Base-by-base conservation (phyloP, 768 basidiomycete genomes). In the Russula griseocarnosa region DNA sequence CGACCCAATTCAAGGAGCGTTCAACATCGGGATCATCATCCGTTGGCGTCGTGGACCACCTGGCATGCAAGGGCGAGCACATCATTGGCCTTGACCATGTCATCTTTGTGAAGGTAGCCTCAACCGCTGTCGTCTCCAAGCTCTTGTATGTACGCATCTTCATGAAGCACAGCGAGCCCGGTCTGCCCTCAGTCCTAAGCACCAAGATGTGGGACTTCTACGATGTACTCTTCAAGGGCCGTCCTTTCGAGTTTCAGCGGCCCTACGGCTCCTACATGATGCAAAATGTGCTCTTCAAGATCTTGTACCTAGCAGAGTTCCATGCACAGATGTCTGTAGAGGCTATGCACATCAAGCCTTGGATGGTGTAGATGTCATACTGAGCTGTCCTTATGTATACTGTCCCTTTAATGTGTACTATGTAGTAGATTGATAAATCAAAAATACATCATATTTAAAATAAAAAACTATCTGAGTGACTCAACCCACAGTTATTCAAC, bases 171-270 rank as follows among this genome's bases (percentile, higher is more conserved):
- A 94, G 94, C 55, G 91, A 96, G 75, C 92, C 92, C 73, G 94
- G 94, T 61, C 83, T 95, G 63, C 93, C 94, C 2, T 91, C 90
- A 26, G 92, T 94, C 26, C 81, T 96, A 64, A 92, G 87, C 20
- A 88, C 93, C 24, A 94, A 94, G 79, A 94, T 88, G 0, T 97
- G 94, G 94, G 94, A 94, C 66, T 97, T 96, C 82, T 95, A 96
- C 71, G 94, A 96, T 71, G 94, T 96, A 47, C 76, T 94, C 50
- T 94, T 94, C 86, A 92, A 93, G 84, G 90, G 92, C 71, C 88
- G 90, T 73, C 85, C 84, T 18, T 95, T 97, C 74, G 83, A 92
- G 76, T 95, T 96, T 84, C 92, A 95, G 76, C 84, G 87, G 60
- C 86, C 90, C 14, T 95, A 86, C 73, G 83, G 87, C 50, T 85